Evolutionary conservation across 2,329 filamentous ascomycete species (phyloP), one percentile per base, ranked within the genome.

Genomic region (Phyllosticta citrichinensis): DNA sequence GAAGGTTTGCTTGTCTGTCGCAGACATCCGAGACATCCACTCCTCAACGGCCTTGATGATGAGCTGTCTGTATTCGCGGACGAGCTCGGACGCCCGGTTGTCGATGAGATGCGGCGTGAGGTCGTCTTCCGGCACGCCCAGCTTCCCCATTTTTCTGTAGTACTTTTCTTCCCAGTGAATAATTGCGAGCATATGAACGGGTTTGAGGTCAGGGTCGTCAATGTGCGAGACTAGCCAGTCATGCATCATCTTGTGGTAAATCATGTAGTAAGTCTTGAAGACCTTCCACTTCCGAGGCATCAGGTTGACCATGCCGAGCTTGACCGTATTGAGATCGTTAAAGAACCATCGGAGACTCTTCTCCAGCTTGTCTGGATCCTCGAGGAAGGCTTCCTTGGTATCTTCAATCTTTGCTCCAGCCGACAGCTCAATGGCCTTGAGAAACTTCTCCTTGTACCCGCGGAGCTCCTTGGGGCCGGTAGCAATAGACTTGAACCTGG

Each of bases 221-320:
- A 97, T 87, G 71, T 91, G 85, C 25, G 80, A 84, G 58, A 95
- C 78, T 10, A 99, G 81, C 73, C 94, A 96, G 73, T 97, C 91
- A 76, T 96, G 94, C 93, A 99, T 97, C 66, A 93, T 83, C 65
- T 84, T 82, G 76, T 99, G 94, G 72, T 99, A 99, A 64, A 96
- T 92, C 68, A 88, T 83, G 63, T 86, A 87, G 73, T 96, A 99
- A 0, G 89, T 94, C 71, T 88, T 87, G 76, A 92, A 88, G 55
- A 99, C 96, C 71, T 88, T 92, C 94, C 94, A 99, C 74, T 94
- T 96, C 76, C 89, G 93, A 9, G 95, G 94, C 84, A 97, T 92
- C 58, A 99, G 80, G 27, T 85, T 84, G 63, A 88, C 84, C 89
- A 99, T 96, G 69, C 94, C 93, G 64, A 95, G 82, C 74, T 93